Base-by-base conservation (phyloP, 805 yeast species). In the Zygotorulaspora danielsina region DNA sequence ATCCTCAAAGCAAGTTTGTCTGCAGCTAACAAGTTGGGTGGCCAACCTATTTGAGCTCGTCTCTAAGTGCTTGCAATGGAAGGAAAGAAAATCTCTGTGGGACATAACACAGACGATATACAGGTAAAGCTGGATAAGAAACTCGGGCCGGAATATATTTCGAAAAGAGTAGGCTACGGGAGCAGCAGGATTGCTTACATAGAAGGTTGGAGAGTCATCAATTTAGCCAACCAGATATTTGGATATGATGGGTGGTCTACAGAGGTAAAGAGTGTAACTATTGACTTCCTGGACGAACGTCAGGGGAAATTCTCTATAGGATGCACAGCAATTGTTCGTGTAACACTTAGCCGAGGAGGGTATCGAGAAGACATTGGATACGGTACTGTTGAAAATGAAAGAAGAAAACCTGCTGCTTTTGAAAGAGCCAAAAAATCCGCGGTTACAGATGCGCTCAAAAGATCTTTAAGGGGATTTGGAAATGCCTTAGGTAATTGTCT, bases 401-500 rank as follows among this genome's bases (percentile, higher is more conserved):
- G 76, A 35, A 70, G 79, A 16, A 81, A 80, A 53, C 78, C 88
- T 1, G 74, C 75, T 61, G 94, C 93, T 0, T 84, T 84, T 57
- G 95, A 84, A 52, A 83, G 84, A 51, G 83, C 89, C 41, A 83
- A 81, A 60, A 84, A 84, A 51, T 89, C 85, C 48, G 93, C 93
- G 1, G 76, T 81, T 32, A 84, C 95, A 0, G 95, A 84, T 64
- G 95, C 85, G 0, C 61, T 84, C 53, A 84, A 84, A 55, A 66
- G 95, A 47, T 83, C 89, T 16, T 67, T 84, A 43, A 71, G 94
- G 55, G 81, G 84, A 41, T 84, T 82, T 58, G 95, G 95, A 33
- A 84, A 83, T 56, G 86, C 85, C 0, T 63, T 84, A 54, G 95
- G 94, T 1, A 84, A 84, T 53, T 84, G 95, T 61, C 71, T 84